Percentiles rank a stretch among this genome's conserved stretches.
Conservation (phyloP, 1,139 yeast genomes). For the Yamadazyma diddensiae region DNA sequence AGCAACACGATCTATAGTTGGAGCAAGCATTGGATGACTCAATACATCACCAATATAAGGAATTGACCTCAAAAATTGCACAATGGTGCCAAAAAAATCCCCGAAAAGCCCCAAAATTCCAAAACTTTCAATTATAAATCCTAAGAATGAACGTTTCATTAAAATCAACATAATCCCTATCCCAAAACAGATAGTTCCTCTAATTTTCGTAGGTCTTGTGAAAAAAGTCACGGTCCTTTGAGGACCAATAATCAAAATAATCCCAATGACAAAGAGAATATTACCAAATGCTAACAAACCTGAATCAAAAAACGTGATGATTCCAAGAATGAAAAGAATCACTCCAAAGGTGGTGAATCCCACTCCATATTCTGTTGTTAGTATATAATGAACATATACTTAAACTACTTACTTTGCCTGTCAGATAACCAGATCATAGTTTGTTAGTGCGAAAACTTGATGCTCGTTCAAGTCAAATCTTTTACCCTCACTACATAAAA, state of each 20-base stretch:
- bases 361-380: slow-evolving; percentile 76
- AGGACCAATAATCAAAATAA: slow-evolving; percentile 82
- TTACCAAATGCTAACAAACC: slow-evolving; percentile 90
- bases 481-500: no score
- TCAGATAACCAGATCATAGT: slow-evolving; percentile 75
- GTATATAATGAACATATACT: no score
- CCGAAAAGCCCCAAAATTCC: slow-evolving; percentile 91
- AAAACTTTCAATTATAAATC: slow-evolving; percentile 78
- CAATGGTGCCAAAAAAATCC: slow-evolving; percentile 84
- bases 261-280: slow-evolving; percentile 75
- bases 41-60: slow-evolving; percentile 87
- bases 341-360: slow-evolving; percentile 90
- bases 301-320: slow-evolving; percentile 83
- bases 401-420: slow-evolving; percentile 59
- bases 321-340: slow-evolving; percentile 75
- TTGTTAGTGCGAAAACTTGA: not conserved
- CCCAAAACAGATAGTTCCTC: slow-evolving; percentile 80
- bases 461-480: no score
- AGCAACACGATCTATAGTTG: slow-evolving; percentile 51
- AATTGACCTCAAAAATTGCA: slow-evolving; percentile 83
- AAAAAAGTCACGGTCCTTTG: slow-evolving; percentile 81
- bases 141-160: slow-evolving; percentile 73
- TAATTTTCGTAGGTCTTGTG: slow-evolving; percentile 79
- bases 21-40: slow-evolving; percentile 81
- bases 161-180: slow-evolving; percentile 76